Evolutionary conservation across 1,284 basidiomycete genomes (phyloP), one percentile per base, ranked within the genome.

Genomic region (Sanguinoderma infundibulare): DNA sequence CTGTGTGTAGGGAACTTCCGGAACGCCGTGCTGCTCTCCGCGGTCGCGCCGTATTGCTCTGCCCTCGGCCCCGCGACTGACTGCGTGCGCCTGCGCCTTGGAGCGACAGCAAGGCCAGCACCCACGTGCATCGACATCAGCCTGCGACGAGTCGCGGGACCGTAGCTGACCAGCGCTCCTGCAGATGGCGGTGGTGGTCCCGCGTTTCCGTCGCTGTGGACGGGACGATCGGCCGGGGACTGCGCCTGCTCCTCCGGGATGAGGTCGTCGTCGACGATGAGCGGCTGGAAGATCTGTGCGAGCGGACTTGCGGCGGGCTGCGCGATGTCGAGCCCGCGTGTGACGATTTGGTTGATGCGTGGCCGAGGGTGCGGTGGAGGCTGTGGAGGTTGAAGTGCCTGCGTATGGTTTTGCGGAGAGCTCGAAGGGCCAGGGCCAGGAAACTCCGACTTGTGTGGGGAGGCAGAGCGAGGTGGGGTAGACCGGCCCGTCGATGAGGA

Each of bases 241-340:
- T 55, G 57, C 56, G 51, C 55, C 38, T 70, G 66, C 22, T 79
- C 76, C 59, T 83, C 79, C 2, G 70, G 65, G 20, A 73, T 73
- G 50, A 55, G 24, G 26, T 78, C 75, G 14, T 86, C 83, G 51
- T 86, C 84, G 17, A 87, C 75, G 8, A 87, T 63, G 20, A 91
- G 66, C 3, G 91, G 88, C 60, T 87, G 87, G 71, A 85, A 93
- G 14, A 91, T 79, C 70, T 91, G 89, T 3, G 90, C 89, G 2
- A 93, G 78, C 20, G 91, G 91, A 68, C 88, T 89, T 7, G 79
- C 73, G 53, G 80, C 78, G 46, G 71, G 79, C 28, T 82, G 80
- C 5, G 74, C 70, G 34, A 75, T 65, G 40, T 86, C 83, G 7
- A 73, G 62, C 10, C 76, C 73, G 42, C 79, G 81, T 44, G 74